Evolutionary conservation across 2,329 filamentous ascomycete genomes (phyloP), one percentile per base, ranked within the genome.

Genomic region (Scedosporium dehoogii): DNA sequence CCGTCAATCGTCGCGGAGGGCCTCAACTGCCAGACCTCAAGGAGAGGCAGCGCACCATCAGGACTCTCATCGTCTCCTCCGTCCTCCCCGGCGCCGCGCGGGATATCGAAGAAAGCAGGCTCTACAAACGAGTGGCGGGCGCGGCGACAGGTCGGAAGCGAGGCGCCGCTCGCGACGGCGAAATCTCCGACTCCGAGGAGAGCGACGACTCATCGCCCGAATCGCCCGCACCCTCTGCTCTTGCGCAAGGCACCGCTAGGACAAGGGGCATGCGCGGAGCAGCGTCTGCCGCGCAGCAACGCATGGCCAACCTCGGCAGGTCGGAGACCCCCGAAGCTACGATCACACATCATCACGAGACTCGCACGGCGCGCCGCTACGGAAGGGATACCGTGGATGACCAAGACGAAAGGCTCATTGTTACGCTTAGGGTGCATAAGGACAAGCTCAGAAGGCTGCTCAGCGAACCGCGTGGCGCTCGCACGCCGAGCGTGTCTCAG

Each of bases 11-110:
- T 65, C 86, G 94, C 69, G 94, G 94, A 66, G 94, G 94, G 0
- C 94, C 94, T 5, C 89, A 91, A 64, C 79, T 99, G 48, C 94
- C 94, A n/a, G 94, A 99, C 75, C 85, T 99, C 63, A 96, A 96
- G 73, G 94, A 99, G 69, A 85, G 92, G 62, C 93, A 94, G 75
- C 86, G 93, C 60, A 97, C 94, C 0, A 93, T 97, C 63, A 86
- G 94, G 57, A 97, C 93, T 0, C 82, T 97, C 67, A 84, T 97
- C 60, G 91, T 99, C 1, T 97, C 93, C 9, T 92, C 91, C 3
- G 92, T 96, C 21, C 84, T 99, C 63, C 94, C 94, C 16, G 94
- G 93, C 25, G 91, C 91, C 4, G 93, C 90, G 4, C 78, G 85
- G 62, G 84, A 84, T 3, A 78, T 96, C 56, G 92, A 97, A 65